Conservation (phyloP, 192 early-diverging fungal genomes). For the Neocallimastix lanati region DNA sequence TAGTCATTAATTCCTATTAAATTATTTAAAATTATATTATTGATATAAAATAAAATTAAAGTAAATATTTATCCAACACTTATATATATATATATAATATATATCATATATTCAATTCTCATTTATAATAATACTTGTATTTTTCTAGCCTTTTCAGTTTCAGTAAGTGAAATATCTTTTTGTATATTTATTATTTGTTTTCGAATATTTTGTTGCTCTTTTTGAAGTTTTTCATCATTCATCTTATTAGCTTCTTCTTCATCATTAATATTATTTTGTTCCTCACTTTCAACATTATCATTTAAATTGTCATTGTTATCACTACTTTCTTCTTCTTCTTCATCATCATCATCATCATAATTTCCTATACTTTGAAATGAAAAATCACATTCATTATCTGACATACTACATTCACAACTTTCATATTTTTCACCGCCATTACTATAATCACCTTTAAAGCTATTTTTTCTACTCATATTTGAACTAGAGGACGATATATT, state of each 20-base stretch:
- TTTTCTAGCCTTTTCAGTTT: slow-evolving; percentile 40
- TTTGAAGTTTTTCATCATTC: slow-evolving; percentile 6
- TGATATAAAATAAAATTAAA: no score
- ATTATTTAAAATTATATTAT: no score
- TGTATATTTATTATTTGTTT: slow-evolving; percentile 52
- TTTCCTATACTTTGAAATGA: no score
- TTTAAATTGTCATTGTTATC: background rate
- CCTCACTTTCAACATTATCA: no score
- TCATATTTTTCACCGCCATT: background rate
- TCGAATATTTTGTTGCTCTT: slow-evolving; percentile 23
- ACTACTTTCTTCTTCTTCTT: background rate
- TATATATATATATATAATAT: no score
- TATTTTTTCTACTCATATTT: background rate
- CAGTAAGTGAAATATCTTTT: slow-evolving; percentile 16
- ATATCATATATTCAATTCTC: no score
- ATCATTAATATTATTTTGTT: no score
- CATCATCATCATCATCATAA: background rate
- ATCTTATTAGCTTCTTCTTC: slow-evolving; percentile 8
- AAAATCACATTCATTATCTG: background rate
- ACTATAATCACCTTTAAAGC: background rate
- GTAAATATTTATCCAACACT: no score
- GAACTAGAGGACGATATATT: background rate
- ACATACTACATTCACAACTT: background rate
- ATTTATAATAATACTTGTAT: slow-evolving; percentile 57
- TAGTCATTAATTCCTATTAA: slow-evolving; percentile 30